Evolutionary conservation across 2,329 filamentous ascomycete species (phyloP), one percentile per base, ranked within the genome.

Genomic region (Colletotrichum musicola): DNA sequence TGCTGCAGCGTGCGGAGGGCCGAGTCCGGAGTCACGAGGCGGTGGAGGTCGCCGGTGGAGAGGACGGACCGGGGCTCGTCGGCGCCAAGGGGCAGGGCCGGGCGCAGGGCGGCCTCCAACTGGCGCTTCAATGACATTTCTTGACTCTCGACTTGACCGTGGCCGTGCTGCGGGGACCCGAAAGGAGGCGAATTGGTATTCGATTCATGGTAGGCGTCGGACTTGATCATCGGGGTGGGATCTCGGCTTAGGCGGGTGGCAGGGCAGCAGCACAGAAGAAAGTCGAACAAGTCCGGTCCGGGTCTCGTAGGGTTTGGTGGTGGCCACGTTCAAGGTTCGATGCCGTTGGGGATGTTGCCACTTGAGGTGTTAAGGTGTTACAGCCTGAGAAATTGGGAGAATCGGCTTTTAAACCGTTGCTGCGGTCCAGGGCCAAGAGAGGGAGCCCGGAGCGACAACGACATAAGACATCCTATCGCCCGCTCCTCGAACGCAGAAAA

Each of bases 21-120:
- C n/a, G 62, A 60, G 13, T 59, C 49, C 22, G 38, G 18, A 27
- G 46, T 47, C 2, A 65, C 18, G 1, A 61, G 47, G 5, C 16
- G 38, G 20, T 54, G 22, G 47, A 65, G 25, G 30, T 53, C 35
- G n/a, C n/a, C 40, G 25, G 5, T 4, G 1, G 59, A 47, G 0
- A 62, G n/a, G 0, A 62, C 53, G 5, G 0, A 1, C n/a, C 22
- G 49, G 49, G 38, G 22, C 25, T 61, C 57, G 35, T 16, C 49
- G 59, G 38, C 38, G 59, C 49, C 49, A n/a, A 62, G 59, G 16
- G 59, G 16, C 12, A 62, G 22, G 47, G 38, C 10, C 35, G 35
- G 10, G 38, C 49, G 50, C 59, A 62, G 38, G n/a, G 59, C 59
- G 20, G 59, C 59, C 2, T 30, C 38, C 1, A 62, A 35, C 49